Evolutionary conservation across 495 filamentous ascomycete species (phyloP), one percentile per base, ranked within the genome.

Genomic region (Lindgomyces ingoldianus): DNA sequence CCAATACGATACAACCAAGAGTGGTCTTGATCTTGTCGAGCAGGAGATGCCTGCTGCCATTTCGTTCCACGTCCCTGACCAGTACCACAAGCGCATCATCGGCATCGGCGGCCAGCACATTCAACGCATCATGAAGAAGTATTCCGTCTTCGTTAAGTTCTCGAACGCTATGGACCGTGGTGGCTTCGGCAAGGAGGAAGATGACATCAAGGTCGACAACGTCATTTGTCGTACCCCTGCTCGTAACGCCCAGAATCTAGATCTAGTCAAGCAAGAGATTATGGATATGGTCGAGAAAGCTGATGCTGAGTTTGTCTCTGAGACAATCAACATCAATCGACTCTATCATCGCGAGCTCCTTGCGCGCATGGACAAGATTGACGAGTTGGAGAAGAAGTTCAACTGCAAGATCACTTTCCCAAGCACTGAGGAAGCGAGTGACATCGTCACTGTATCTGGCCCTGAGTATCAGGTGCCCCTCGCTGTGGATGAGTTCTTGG

Each of bases 101-200:
- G 94, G 94, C 56, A 97, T 98, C 62, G 95, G 94, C 62, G 94
- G 94, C 18, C 91, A 96, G 74, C 95, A 98, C 70, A 99, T 99
- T 70, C 94, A 99, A 74, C 92, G 92, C 60, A 98, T 98, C 79
- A 99, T 98, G 94, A 99, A 99, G 81, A 97, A 97, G 76, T 95
- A 99, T 78, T 99, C 94, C 1, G 94, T 99, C 60, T 99, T 98
- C 66, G 94, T 99, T 79, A 99, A 99, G 74, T 99, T 99, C 73
- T 96, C 91, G 65, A 99, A 99, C 71, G 94, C 95, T 25, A 98
- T 98, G 95, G 94, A 99, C 75, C 89, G 94, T 69, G 93, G 91
- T 59, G 92, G 91, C 11, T 87, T 95, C 76, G 89, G 91, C 65
- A 90, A 92, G 64, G 94, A 98, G 70, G 93, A 96, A 72, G 95